phyloP scores from a whole-genome alignment of 192 early-diverging fungal species.

The Coemansia sp. region DNA sequence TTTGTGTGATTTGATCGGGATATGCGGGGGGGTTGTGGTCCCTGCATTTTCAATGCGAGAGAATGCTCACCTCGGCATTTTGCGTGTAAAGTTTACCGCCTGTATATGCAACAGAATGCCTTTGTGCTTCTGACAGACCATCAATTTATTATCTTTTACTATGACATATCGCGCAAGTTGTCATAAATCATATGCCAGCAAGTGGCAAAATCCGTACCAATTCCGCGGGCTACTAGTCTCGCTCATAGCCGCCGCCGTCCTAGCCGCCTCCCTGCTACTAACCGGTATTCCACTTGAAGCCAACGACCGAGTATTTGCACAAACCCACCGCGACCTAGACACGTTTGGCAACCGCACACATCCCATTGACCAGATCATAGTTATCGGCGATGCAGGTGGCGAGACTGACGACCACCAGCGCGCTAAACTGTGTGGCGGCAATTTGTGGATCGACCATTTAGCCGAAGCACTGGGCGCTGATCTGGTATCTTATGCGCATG shows the following conservation, averaged over 20 bases:
- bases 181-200: neutral
- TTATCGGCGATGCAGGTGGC: constrained; percentile 24
- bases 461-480: constrained; percentile 30
- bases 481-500: constrained; percentile 27
- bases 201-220: neutral
- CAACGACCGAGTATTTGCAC: constrained; percentile 15
- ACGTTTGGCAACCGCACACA: constrained; percentile 7
- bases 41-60: neutral
- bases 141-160: neutral
- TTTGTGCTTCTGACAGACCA: neutral
- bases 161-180: neutral
- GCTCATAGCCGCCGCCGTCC: neutral
- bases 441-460: constrained; percentile 37
- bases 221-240: neutral
- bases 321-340: constrained; percentile 2
- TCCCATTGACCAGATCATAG: constrained; percentile 22
- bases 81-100: neutral
- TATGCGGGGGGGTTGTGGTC: neutral
- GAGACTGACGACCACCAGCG: constrained; percentile 22
- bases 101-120: neutral
- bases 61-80: neutral
- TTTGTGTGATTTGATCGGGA: neutral
- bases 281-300: neutral
- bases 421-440: constrained; percentile 31
- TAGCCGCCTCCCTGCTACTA: constrained; percentile 16